Evolutionary conservation across 2,329 filamentous ascomycete genomes (phyloP), one percentile per base, ranked within the genome.

Genomic region (Didymella arachidicola): DNA sequence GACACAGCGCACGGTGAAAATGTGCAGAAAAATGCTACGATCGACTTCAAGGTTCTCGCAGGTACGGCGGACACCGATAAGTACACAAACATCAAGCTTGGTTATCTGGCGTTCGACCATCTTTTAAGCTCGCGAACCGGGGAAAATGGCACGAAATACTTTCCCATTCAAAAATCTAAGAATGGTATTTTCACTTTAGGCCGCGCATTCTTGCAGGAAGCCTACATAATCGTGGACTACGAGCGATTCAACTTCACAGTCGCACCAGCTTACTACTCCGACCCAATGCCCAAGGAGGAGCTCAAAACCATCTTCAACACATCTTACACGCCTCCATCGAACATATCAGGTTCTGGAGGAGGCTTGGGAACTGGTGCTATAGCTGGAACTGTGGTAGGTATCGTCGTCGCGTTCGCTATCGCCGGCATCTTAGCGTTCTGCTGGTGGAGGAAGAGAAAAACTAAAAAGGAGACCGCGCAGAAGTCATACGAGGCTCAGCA

Each of bases 151-250:
- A 65, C 54, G 14, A 65, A 63, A 19, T 77, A 75, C 27, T 73
- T 77, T 36, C 72, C 75, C 0, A 68, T 77, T 49, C 70, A 64
- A 45, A 69, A 63, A 26, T 72, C 74, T 0, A 55, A 56, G 1
- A 65, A 66, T 18, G 70, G 69, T 0, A 22, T 62, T 0, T 71
- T 55, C 25, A 67, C 75, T 4, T 57, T 78, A 1, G 76, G 76
- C 0, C 72, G 76, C 2, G 66, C 75, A 0, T 72, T 78, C 27
- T 51, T 78, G 0, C 76, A 78, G 48, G 75, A 78, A 56, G 70
- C 76, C 1, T 78, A 78, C 34, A 53, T 78, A 1, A 47, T 75
- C 30, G 75, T 76, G 14, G 74, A 78, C 52, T 77, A 77, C 47
- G 74, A 77, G 25, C 64, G 66, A 2, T n/a, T 52, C 10, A 74